Conservation (phyloP, 2,329 filamentous ascomycete genomes). For the Grosmannia clavigera region DNA sequence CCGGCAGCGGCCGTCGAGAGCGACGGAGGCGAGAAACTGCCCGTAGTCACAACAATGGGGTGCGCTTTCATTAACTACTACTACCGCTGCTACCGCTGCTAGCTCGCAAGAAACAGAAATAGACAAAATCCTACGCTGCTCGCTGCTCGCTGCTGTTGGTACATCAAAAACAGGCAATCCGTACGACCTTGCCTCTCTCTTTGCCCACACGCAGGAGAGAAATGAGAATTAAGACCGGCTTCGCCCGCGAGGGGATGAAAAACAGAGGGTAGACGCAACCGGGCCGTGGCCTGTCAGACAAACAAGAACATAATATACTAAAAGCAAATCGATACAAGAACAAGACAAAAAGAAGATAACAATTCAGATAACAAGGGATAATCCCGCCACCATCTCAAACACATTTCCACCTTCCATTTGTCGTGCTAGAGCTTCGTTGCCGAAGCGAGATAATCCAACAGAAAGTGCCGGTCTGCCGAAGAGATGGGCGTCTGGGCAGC, state of each 20-base stretch:
- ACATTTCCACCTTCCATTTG: neutral
- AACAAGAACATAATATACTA: neutral
- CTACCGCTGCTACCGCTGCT: too few relatives aligned
- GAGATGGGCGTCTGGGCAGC: slow-evolving; percentile 40
- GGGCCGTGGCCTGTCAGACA: too few relatives aligned
- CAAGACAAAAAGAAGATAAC: neutral
- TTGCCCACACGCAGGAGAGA: too few relatives aligned
- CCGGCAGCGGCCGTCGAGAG: too few relatives aligned
- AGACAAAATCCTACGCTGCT: too few relatives aligned
- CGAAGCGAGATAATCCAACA: slow-evolving; percentile 61
- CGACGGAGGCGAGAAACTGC: too few relatives aligned
- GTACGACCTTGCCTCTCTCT: too few relatives aligned
- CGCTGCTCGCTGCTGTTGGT: too few relatives aligned
- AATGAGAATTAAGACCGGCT: neutral
- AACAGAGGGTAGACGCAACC: too few relatives aligned
- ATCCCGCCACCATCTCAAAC: neutral
- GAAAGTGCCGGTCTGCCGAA: slow-evolving; percentile 60
- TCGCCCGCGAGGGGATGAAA: neutral
- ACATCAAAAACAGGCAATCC: too few relatives aligned
- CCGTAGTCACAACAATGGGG: too few relatives aligned
- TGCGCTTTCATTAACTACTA: too few relatives aligned
- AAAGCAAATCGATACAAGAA: neutral
- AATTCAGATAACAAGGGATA: neutral
- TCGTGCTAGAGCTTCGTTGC: slow-evolving; percentile 23
- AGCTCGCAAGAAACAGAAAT: neutral